Percentiles rank a stretch among this genome's conserved stretches.
phyloP scores from a whole-genome alignment of 176 grass and related monocot genomes.

The Cenchrus americanus region DNA sequence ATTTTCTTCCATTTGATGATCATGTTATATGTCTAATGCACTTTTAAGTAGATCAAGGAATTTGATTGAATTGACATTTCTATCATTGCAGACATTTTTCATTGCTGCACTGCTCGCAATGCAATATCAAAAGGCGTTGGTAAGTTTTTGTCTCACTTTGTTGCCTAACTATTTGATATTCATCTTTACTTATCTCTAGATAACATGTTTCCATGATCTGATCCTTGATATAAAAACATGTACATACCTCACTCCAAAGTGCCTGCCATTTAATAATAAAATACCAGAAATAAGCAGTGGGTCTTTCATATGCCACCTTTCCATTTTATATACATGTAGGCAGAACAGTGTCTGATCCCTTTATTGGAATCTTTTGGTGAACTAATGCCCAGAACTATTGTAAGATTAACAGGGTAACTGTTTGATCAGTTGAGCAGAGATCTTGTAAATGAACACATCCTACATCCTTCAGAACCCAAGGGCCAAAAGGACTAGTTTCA shows the following conservation, averaged over 20 bases:
- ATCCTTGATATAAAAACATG: constrained; percentile 19
- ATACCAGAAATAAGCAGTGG: no score
- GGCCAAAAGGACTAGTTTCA: background rate
- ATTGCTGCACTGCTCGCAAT: constrained; percentile 92
- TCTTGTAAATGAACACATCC: constrained; percentile 11
- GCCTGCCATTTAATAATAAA: background rate
- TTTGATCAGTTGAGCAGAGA: constrained; percentile 6
- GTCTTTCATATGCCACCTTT: background rate
- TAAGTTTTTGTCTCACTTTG: constrained; percentile 33
- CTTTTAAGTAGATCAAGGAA: constrained; percentile 23
- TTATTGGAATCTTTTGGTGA: background rate
- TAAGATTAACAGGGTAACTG: background rate
- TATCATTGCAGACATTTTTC: constrained; percentile 88
- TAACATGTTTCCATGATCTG: background rate
- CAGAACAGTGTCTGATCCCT: background rate
- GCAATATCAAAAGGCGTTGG: constrained; percentile 93
- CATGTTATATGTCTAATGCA: constrained; percentile 4
- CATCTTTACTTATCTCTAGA: background rate
- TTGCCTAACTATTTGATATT: constrained; percentile 13
- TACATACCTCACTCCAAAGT: constrained; percentile 12
- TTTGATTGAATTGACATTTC: constrained; percentile 22
- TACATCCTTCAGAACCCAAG: background rate
- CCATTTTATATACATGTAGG: background rate
- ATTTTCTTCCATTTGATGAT: background rate
- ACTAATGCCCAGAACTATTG: background rate